phyloP scores from a whole-genome alignment of 352 stramenopile species.

The Globisporangium recalcitrans region DNA sequence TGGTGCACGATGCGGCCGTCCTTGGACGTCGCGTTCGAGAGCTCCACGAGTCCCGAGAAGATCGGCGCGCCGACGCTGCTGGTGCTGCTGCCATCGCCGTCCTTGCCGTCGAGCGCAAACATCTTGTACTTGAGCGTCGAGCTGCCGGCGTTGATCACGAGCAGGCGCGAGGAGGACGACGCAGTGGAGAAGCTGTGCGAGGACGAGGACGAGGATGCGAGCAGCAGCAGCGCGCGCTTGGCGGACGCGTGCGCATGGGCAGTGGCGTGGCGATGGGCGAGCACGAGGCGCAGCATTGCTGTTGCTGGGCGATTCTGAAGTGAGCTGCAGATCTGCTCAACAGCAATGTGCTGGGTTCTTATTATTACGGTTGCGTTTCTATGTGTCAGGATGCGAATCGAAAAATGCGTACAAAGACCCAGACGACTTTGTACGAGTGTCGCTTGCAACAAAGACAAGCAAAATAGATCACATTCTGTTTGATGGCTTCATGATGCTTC shows the following conservation, averaged over 20 bases:
- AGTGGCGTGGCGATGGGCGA: background rate
- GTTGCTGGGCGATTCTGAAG: background rate
- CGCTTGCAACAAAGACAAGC: background rate
- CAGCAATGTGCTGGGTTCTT: no score
- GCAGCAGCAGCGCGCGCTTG: constrained; percentile 14
- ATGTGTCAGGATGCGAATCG: no score
- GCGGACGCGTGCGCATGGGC: background rate
- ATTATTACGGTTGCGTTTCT: no score
- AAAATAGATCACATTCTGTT: background rate
- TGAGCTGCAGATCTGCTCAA: no score
- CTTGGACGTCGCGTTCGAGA: constrained; percentile 56
- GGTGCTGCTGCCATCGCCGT: constrained; percentile 14
- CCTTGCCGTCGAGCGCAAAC: constrained; percentile 37
- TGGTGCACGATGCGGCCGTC: constrained; percentile 70
- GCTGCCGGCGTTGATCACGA: constrained; percentile 76
- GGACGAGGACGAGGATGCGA: background rate
- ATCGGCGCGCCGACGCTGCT: constrained; percentile 42
- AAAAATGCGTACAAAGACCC: no score
- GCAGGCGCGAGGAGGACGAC: constrained; percentile 26
- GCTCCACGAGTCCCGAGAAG: constrained; percentile 72
- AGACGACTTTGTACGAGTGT: no score
- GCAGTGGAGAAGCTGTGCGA: constrained; percentile 9
- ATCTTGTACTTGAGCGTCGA: constrained; percentile 88
- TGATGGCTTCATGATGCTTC: background rate
- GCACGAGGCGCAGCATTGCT: constrained; percentile 2